phyloP scores from a whole-genome alignment of 2,329 filamentous ascomycete species.

The Cordyceps fumosorosea region DNA sequence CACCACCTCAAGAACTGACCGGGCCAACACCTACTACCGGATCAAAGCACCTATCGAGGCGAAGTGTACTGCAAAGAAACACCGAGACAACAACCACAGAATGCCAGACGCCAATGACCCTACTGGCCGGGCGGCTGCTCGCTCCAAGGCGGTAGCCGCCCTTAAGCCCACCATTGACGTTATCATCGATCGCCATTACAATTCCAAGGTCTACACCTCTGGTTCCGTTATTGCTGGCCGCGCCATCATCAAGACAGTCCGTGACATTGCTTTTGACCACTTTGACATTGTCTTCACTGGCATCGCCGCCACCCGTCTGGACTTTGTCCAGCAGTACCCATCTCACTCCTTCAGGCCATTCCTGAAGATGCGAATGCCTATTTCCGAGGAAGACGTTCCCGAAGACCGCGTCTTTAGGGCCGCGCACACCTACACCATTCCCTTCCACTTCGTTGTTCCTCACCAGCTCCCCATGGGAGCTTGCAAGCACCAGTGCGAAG shows the following conservation, averaged over 20 bases:
- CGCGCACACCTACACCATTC: constrained; percentile 42
- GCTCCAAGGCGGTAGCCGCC: constrained; percentile 12
- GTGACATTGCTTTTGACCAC: constrained; percentile 42
- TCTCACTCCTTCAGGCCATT: constrained; percentile 45
- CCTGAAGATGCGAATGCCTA: constrained; percentile 50
- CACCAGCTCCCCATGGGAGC: constrained; percentile 49
- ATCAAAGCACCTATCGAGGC: not conserved
- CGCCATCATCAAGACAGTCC: constrained; percentile 38
- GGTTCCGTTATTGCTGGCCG: constrained; percentile 44
- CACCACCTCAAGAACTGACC: not conserved
- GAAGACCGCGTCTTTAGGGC: constrained; percentile 40
- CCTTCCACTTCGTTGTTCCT: constrained; percentile 56
- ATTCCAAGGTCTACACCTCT: constrained; percentile 49
- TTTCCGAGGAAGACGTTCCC: constrained; percentile 40
- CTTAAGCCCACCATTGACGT: constrained; percentile 33
- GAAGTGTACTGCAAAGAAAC: not conserved
- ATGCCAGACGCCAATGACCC: constrained; percentile 9
- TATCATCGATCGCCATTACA: constrained; percentile 46
- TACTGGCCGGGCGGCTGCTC: constrained; percentile 13
- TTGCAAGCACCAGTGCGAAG: constrained; percentile 43
- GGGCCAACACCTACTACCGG: not conserved
- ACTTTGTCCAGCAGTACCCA: constrained; percentile 42
- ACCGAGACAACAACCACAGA: not conserved
- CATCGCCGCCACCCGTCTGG: constrained; percentile 42
- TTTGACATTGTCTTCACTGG: constrained; percentile 50